Conservation (phyloP, 2,329 filamentous ascomycete species). For the Phialemonium atrogriseum region DNA sequence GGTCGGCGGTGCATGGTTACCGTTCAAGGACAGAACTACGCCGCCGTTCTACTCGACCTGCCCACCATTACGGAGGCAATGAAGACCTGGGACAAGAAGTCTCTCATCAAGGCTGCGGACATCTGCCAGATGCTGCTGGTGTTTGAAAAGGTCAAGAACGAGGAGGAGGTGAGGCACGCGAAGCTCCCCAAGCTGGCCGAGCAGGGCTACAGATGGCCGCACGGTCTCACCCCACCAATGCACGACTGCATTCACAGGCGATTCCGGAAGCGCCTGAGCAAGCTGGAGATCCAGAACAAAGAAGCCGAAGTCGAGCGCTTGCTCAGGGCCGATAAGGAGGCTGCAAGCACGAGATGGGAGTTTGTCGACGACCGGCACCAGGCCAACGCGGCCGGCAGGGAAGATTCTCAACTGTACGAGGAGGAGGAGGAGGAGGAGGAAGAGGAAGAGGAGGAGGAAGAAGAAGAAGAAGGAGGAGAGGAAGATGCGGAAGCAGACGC, state of each 20-base stretch:
- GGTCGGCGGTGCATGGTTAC: constrained; percentile 65
- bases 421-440: constrained; percentile 37
- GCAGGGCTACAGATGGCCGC: constrained; percentile 64
- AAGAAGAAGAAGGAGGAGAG: constrained; percentile 39
- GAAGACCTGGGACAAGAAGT: constrained; percentile 87
- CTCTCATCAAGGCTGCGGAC: constrained; percentile 83
- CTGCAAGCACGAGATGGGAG: constrained; percentile 53
- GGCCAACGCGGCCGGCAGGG: constrained; percentile 25
- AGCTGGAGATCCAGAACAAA: constrained; percentile 77
- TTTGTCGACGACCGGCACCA: constrained; percentile 46
- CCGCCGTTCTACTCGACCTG: constrained; percentile 71
- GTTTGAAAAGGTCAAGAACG: constrained; percentile 56
- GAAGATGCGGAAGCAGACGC: constrained; percentile 26
- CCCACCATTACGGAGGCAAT: constrained; percentile 83
- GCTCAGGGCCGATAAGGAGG: constrained; percentile 58
- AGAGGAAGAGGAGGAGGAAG: constrained; percentile 44
- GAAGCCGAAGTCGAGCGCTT: constrained; percentile 71
- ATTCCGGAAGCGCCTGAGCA: constrained; percentile 74
- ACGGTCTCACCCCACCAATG: constrained; percentile 83
- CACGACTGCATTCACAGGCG: constrained; percentile 74
- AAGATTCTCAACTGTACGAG: constrained; percentile 20
- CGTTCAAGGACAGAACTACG: constrained; percentile 63
- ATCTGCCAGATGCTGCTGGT: constrained; percentile 85
- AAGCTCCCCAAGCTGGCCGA: constrained; percentile 68
- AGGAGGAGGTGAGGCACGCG: constrained; percentile 56